These are phyloP conservation scores for Articulospora tetracladia DNA, from an alignment of 495 filamentous ascomycete genomes.

Conservation along the genomic window DNA sequence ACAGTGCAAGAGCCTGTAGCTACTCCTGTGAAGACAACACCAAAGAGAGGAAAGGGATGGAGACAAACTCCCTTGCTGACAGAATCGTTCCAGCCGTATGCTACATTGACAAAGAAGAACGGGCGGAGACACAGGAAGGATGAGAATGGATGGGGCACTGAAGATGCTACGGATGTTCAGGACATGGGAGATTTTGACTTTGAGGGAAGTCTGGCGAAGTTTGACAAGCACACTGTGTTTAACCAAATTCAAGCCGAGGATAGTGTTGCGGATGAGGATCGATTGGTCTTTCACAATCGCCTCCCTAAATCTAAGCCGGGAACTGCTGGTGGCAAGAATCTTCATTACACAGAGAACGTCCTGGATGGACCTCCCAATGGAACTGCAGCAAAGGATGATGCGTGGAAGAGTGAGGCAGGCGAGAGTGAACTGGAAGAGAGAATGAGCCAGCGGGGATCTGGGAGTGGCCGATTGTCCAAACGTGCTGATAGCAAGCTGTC, in stretches of 20 bases:
- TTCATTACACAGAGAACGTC: slow-evolving; percentile 90
- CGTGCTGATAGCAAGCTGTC: slow-evolving; percentile 42
- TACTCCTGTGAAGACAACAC: slow-evolving; percentile 17
- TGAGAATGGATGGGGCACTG: slow-evolving; percentile 91
- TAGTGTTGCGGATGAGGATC: slow-evolving; percentile 79
- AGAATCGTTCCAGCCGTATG: slow-evolving; percentile 51
- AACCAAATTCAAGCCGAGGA: slow-evolving; percentile 85
- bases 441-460: slow-evolving; percentile 39
- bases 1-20: slow-evolving; percentile 12
- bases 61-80: slow-evolving; percentile 74
- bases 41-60: slow-evolving; percentile 58
- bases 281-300: slow-evolving; percentile 86
- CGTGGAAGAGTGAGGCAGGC: slow-evolving; percentile 68
- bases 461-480: slow-evolving; percentile 47
- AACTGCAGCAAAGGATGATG: slow-evolving; percentile 34
- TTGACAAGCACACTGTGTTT: slow-evolving; percentile 88
- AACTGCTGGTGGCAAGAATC: slow-evolving; percentile 81
- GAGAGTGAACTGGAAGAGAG: slow-evolving; percentile 51
- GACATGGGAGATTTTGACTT: slow-evolving; percentile 95
- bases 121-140: slow-evolving; percentile 48
- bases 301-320: slow-evolving; percentile 61
- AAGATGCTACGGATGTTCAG: slow-evolving; percentile 96
- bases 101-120: slow-evolving; percentile 52
- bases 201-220: slow-evolving; percentile 78
- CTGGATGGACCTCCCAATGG: slow-evolving; percentile 48